phyloP scores from a whole-genome alignment of 2,329 filamentous ascomycete genomes.

The Alternaria triticina region DNA sequence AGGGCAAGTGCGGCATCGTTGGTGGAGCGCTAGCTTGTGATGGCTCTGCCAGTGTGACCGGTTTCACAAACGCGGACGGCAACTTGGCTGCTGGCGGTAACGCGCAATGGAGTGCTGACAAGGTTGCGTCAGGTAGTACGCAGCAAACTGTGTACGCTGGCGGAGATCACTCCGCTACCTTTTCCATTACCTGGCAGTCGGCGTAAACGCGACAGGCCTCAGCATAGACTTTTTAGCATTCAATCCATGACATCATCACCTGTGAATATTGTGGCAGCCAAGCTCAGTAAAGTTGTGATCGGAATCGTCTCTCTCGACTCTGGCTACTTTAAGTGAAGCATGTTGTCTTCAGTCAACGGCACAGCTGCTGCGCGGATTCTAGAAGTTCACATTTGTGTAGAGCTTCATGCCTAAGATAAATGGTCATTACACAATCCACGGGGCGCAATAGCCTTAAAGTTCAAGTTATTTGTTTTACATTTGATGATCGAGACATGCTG shows the following conservation, averaged over 20 bases:
- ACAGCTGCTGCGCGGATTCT: not conserved
- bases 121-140: constrained; percentile 50
- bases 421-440: not conserved
- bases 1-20: constrained; percentile 61
- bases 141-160: constrained; percentile 55
- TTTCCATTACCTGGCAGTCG: constrained; percentile 50
- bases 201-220: not conserved
- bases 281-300: not conserved
- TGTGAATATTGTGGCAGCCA: not conserved
- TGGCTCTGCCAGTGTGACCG: constrained; percentile 52
- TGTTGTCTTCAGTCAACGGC: not conserved
- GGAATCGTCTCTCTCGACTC: not conserved
- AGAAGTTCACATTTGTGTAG: not conserved
- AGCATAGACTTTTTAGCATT: not conserved
- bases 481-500: not conserved
- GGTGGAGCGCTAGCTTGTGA: constrained; percentile 63
- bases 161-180: constrained; percentile 35
- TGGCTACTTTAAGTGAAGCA: not conserved
- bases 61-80: constrained; percentile 49
- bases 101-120: constrained; percentile 53
- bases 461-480: not conserved
- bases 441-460: not conserved
- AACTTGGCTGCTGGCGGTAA: constrained; percentile 49
- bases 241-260: not conserved
- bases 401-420: not conserved